Evolutionary conservation across 805 yeast genomes (phyloP).

Genomic region (Candida nanaspora): DNA sequence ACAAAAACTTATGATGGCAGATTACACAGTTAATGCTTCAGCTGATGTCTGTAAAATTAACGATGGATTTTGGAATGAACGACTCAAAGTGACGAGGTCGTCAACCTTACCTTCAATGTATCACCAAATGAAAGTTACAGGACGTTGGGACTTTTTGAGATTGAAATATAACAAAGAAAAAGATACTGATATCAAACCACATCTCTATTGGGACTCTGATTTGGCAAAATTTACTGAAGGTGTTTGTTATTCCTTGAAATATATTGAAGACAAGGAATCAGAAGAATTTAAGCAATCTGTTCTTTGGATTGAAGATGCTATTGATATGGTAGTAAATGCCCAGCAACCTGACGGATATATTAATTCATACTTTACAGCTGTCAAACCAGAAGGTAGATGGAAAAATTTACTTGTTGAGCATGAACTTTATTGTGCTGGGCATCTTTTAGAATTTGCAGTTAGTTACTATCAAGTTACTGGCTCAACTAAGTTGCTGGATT

Average conservation of each 20-base stretch:
- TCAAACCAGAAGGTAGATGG: slow-evolving; percentile 11
- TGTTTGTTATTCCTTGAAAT: slow-evolving; percentile 12
- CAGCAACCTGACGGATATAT: slow-evolving; percentile 20
- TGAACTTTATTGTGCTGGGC: slow-evolving; percentile 16
- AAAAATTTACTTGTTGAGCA: slow-evolving; percentile 6
- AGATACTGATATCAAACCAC: slow-evolving; percentile 7
- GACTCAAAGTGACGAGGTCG: slow-evolving; percentile 9
- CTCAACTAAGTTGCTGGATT: slow-evolving; percentile 9
- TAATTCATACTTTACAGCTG: slow-evolving; percentile 15
- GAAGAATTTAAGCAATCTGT: slow-evolving; percentile 3
- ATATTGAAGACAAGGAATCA: slow-evolving; percentile 22
- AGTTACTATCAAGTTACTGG: slow-evolving; percentile 16
- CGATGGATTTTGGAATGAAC: slow-evolving; percentile 9
- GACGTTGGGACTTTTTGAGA: slow-evolving; percentile 16
- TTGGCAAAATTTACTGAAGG: slow-evolving; percentile 19
- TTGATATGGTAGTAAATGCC: slow-evolving; percentile 12
- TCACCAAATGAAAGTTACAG: slow-evolving; percentile 12
- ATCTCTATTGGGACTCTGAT: slow-evolving; percentile 22
- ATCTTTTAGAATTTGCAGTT: slow-evolving; percentile 19
- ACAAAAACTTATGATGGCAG: too few relatives aligned
- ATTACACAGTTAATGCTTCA: too few relatives aligned
- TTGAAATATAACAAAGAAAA: slow-evolving; percentile 7
- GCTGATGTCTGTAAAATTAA: too few relatives aligned
- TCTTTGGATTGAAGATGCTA: slow-evolving; percentile 13
- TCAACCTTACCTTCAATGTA: slow-evolving; percentile 16